Base-by-base conservation (phyloP, 1,139 yeast genomes). In the Kazachstania sp. region DNA sequence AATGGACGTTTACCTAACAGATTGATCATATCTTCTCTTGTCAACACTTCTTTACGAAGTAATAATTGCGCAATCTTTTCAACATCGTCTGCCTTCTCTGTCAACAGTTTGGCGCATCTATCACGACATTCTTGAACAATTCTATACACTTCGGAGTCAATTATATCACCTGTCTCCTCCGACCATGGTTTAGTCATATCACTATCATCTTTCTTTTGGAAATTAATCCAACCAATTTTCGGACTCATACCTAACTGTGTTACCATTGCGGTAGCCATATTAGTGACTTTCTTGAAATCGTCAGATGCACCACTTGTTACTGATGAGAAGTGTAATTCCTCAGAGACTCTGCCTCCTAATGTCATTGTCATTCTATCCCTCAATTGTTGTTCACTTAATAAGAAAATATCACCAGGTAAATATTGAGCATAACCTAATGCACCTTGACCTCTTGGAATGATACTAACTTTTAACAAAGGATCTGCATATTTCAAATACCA, bases 371-470 rank as follows among this genome's bases (percentile, higher is more conserved):
- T 83, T 57, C 87, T 72, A 63, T 84, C 87, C 53, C 68, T 70
- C 54, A 81, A 74, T 59, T 84, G 88, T 54, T 79, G 81, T 47
- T 79, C 77, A 29, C 83, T 75, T 45, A 82, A 71, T 54, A 84
- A 70, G 56, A 79, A 83, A 49, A 81, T 81, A 63, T 84, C 94
- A 52, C 83, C 83, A 3, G 94, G 94, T 54, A 84, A 71, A 57
- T 84, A 84, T 61, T 83, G 92, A 1, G 94, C 94, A 64, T 84
- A 84, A 31, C 94, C 94, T 51, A 84, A 70, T 7, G 92, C 90
- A 48, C 90, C 90, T 67, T 82, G 88, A 35, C 92, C 92, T 63
- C 94, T 74, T 44, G 94, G 92, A 49, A 84, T 82, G 54, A 84
- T 81, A n/a, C 87, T 79, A 6, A 83, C 92, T 63, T 84, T 85